Evolutionary conservation across 768 basidiomycete genomes (phyloP).

Genomic region (Leccinum fibrillosum): DNA sequence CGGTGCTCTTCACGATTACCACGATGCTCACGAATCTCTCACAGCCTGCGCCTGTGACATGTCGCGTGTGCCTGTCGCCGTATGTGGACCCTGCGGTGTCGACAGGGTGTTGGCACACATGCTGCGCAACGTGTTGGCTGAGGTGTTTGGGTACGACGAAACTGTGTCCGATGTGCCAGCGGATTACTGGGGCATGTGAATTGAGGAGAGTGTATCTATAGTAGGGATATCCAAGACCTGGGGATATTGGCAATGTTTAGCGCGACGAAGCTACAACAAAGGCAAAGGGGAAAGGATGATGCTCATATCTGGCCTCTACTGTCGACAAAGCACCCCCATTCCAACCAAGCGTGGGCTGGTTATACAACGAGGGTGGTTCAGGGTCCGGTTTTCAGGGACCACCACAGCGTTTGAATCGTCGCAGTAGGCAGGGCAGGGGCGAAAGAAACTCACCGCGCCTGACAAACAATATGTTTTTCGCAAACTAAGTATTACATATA

Average conservation of each 20-base stretch:
- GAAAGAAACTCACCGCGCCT: slow-evolving; percentile 28
- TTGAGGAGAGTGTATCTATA: slow-evolving; percentile 73
- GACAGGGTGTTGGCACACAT: slow-evolving; percentile 87
- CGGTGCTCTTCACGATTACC: slow-evolving; percentile 27
- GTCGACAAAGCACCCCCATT: slow-evolving; percentile 48
- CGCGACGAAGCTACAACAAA: neutral
- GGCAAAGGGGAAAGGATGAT: neutral
- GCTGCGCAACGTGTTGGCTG: slow-evolving; percentile 80
- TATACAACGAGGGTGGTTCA: slow-evolving; percentile 39
- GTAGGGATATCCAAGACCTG: neutral
- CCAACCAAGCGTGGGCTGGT: slow-evolving; percentile 52
- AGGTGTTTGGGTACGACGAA: slow-evolving; percentile 80
- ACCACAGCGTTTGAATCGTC: slow-evolving; percentile 72
- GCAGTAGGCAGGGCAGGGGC: neutral
- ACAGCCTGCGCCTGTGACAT: slow-evolving; percentile 35
- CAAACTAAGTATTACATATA: slow-evolving; percentile 28
- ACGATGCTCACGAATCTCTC: slow-evolving; percentile 20
- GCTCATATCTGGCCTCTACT: slow-evolving; percentile 90
- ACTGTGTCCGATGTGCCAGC: slow-evolving; percentile 84
- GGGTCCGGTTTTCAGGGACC: slow-evolving; percentile 35
- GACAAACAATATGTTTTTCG: slow-evolving; percentile 13
- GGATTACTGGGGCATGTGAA: slow-evolving; percentile 76
- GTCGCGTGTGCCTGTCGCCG: slow-evolving; percentile 78
- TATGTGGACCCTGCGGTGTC: slow-evolving; percentile 77
- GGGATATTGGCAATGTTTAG: slow-evolving; percentile 5